Percentiles rank a stretch among this genome's conserved stretches.
Evolutionary conservation across 169 alveolate genomes (phyloP).

Genomic region (Cryptosporidium ubiquitum): DNA sequence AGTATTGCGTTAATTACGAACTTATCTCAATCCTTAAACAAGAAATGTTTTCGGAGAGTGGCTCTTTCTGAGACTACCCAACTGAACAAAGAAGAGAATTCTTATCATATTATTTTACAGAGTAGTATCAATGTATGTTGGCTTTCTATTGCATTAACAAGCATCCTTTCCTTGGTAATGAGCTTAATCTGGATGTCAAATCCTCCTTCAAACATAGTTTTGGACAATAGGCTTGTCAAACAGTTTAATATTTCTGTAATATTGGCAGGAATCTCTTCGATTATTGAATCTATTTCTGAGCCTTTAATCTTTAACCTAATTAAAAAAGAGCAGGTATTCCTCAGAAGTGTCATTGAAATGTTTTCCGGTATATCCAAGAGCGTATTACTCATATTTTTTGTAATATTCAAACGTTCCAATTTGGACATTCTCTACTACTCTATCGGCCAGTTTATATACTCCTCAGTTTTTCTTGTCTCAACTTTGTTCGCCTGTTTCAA

Average conservation of each 20-base stretch:
- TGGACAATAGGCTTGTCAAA: background rate
- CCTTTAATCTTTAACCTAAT: slow-evolving; percentile 26
- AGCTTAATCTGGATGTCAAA: slow-evolving; percentile 6
- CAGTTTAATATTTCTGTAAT: slow-evolving; percentile 17
- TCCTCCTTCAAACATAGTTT: slow-evolving; percentile 26
- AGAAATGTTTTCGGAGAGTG: slow-evolving; percentile 51
- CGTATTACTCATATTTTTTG: background rate
- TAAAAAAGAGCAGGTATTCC: slow-evolving; percentile 22
- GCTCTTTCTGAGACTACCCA: slow-evolving; percentile 33
- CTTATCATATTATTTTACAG: background rate
- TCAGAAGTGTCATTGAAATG: slow-evolving; percentile 31
- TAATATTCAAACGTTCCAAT: background rate
- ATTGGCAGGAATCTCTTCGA: slow-evolving; percentile 35
- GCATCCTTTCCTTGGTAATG: background rate
- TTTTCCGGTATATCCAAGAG: slow-evolving; percentile 46
- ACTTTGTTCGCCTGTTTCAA: slow-evolving; percentile 3
- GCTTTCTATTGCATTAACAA: slow-evolving; percentile 29
- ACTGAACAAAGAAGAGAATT: background rate
- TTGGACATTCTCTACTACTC: slow-evolving; percentile 20
- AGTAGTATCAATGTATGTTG: slow-evolving; percentile 54
- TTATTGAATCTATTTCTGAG: slow-evolving; percentile 30
- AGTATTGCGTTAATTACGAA: slow-evolving; percentile 51
- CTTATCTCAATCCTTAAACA: slow-evolving; percentile 42
- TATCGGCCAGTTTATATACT: slow-evolving; percentile 36
- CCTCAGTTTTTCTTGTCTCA: background rate